Evolutionary conservation across 192 early-diverging fungal genomes (phyloP).

Genomic region (Allomyces macrogynus): DNA sequence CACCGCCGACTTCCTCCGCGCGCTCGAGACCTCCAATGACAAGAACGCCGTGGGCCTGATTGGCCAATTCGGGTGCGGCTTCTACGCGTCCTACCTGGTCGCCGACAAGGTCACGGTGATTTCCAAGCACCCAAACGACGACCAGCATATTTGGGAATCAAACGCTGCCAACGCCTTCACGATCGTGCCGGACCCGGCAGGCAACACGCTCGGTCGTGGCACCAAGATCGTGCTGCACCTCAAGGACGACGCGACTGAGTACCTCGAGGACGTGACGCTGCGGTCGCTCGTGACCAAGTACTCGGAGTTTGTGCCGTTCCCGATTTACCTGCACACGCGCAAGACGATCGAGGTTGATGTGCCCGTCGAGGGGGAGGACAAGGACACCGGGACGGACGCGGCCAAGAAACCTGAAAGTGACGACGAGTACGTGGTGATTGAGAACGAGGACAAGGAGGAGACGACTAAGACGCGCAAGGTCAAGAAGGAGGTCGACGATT

Average conservation of each 20-base stretch:
- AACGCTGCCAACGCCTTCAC: conserved; percentile 77
- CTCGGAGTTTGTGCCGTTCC: conserved; percentile 95
- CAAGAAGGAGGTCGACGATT: conserved; percentile 31
- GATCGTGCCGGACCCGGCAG: conserved; percentile 71
- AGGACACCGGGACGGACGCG: conserved; percentile 20
- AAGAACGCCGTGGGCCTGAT: conserved; percentile 56
- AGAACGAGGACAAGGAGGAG: conserved; percentile 17
- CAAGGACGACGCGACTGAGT: conserved; percentile 71
- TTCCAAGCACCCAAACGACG: conserved; percentile 56
- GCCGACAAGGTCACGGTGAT: conserved; percentile 87
- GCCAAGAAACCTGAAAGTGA: conserved; percentile 10
- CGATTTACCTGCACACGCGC: conserved; percentile 62
- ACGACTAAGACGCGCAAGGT: conserved; percentile 31
- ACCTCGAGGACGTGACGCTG: conserved; percentile 47
- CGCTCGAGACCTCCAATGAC: conserved; percentile 44
- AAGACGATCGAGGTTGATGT: conserved; percentile 18
- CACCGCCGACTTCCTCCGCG: conserved; percentile 68
- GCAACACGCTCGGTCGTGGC: conserved; percentile 77
- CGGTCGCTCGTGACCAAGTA: conserved; percentile 59
- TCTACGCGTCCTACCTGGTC: conserved; percentile 92
- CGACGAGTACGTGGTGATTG: conserved; percentile 31
- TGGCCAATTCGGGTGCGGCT: conserved; percentile 98
- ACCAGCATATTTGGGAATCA: conserved; percentile 86
- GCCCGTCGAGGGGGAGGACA: conserved; percentile 8
- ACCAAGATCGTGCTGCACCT: conserved; percentile 81